Conservation (phyloP, 1,139 yeast species). For the Kodamaea fungicola region DNA sequence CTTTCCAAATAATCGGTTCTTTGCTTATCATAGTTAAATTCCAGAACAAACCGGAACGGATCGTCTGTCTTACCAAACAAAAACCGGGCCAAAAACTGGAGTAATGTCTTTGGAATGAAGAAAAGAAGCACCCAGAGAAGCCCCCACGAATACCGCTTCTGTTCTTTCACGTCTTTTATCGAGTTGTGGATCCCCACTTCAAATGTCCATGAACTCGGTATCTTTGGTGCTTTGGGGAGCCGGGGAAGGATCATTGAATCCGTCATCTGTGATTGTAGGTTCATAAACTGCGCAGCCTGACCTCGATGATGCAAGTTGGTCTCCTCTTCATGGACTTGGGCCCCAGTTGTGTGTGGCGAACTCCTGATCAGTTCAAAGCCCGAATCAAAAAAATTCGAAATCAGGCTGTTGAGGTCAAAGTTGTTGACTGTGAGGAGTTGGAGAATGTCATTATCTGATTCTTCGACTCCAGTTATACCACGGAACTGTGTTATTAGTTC, state of each 20-base stretch:
- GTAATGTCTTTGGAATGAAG: constrained; percentile 43
- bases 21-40: constrained; percentile 15
- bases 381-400: constrained; percentile 49
- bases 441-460: constrained; percentile 30
- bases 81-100: constrained; percentile 29
- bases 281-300: constrained; percentile 13
- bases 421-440: constrained; percentile 39
- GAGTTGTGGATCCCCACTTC: constrained; percentile 45
- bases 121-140: constrained; percentile 40
- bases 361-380: constrained; percentile 33
- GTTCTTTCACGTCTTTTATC: constrained; percentile 15
- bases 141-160: constrained; percentile 4
- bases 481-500: constrained; percentile 30
- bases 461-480: constrained; percentile 40
- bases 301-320: constrained; percentile 1
- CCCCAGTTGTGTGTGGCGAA: constrained; percentile 7
- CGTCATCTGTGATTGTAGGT: constrained; percentile 33
- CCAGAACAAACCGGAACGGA: constrained; percentile 10
- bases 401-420: constrained; percentile 49
- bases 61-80: constrained; percentile 16
- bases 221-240: constrained; percentile 41
- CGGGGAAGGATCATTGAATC: constrained; percentile 35
- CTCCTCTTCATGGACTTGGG: constrained; percentile 9
- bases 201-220: constrained; percentile 41
- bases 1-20: constrained; percentile 7